Conservation (phyloP, 225 moss, liverwort and hornwort genomes). For the Pseudisothecium myosuroides region DNA sequence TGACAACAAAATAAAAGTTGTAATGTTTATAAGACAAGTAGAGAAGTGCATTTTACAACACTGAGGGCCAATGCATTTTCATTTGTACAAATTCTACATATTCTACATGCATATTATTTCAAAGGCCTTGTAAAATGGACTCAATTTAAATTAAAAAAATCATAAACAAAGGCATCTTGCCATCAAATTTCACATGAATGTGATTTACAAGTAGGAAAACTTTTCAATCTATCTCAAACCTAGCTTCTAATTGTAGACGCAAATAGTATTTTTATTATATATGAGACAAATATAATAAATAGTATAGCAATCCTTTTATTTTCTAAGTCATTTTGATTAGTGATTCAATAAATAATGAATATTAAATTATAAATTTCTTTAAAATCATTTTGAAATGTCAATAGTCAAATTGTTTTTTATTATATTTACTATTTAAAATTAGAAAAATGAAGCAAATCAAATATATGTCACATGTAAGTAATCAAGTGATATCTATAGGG, state of each 20-base stretch:
- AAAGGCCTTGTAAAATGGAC: not conserved
- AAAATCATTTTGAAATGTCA: not conserved
- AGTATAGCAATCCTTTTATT: no score
- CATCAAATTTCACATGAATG: not conserved
- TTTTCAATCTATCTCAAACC: not conserved
- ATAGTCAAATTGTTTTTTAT: not conserved
- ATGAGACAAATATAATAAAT: not conserved
- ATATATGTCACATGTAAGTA: not conserved
- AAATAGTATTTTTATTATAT: not conserved
- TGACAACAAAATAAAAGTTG: not conserved
- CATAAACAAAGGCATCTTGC: not conserved
- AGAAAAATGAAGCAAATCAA: not conserved
- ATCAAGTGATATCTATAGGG: not conserved
- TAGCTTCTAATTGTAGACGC: not conserved
- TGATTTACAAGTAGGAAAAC: no score
- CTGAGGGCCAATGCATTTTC: not conserved
- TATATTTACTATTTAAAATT: not conserved
- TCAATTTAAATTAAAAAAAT: not conserved
- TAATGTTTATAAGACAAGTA: not conserved
- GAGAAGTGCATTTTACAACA: not conserved
- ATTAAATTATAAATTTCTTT: not conserved
- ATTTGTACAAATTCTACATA: not conserved
- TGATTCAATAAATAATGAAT: no score
- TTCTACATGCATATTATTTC: not conserved
- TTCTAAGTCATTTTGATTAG: not conserved